phyloP scores from a whole-genome alignment of 1,284 basidiomycete genomes.

The Inonotus obliquus region DNA sequence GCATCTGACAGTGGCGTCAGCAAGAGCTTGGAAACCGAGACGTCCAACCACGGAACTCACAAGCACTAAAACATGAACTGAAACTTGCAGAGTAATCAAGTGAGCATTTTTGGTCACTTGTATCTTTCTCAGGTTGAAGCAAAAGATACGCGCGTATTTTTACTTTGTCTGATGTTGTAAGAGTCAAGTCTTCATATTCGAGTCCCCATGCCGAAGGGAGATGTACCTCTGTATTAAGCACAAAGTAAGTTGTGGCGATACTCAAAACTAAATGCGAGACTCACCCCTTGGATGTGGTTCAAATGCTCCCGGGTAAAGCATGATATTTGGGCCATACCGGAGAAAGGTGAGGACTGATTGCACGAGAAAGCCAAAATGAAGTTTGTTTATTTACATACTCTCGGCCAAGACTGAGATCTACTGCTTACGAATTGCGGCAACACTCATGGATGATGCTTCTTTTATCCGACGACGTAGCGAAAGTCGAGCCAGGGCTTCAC shows the following conservation, averaged over 20 bases:
- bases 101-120: conserved; percentile 1
- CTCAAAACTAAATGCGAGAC: background rate
- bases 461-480: too few relatives aligned
- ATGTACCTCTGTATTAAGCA: conserved; percentile 6
- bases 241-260: background rate
- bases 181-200: conserved; percentile 41
- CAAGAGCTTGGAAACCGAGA: background rate
- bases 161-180: conserved; percentile 40
- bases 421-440: conserved; percentile 10
- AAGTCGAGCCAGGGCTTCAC: too few relatives aligned
- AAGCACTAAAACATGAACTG: background rate
- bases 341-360: conserved; percentile 12
- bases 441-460: too few relatives aligned
- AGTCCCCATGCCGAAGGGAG: conserved; percentile 23
- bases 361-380: background rate
- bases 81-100: conserved; percentile 8
- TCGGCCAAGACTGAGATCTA: background rate
- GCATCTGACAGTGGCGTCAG: background rate
- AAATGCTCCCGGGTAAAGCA: conserved; percentile 19
- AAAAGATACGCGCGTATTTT: conserved; percentile 45
- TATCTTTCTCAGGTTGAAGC: conserved; percentile 21
- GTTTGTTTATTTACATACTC: background rate
- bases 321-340: conserved; percentile 17
- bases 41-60: background rate
- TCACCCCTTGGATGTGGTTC: conserved; percentile 15